These are phyloP conservation scores for Withania somnifera DNA, from an alignment of 305 asterid genomes.

Conservation along the genomic window DNA sequence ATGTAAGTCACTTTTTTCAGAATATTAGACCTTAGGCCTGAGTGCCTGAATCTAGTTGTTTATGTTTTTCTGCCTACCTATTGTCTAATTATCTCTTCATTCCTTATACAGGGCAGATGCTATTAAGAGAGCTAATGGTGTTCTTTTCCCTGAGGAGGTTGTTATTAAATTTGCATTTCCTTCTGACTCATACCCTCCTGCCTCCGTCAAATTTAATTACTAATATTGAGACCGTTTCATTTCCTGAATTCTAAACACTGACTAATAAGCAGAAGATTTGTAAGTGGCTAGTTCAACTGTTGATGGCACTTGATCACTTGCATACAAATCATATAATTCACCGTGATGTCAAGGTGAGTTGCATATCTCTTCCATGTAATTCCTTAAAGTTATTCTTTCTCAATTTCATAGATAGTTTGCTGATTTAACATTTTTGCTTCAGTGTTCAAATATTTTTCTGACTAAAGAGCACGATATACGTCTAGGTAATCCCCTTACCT, in stretches of 20 bases:
- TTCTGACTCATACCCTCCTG: not conserved
- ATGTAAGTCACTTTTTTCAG: conserved; percentile 49
- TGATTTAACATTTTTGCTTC: conserved; percentile 24
- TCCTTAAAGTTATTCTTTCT: not conserved
- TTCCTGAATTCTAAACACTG: conserved; percentile 10
- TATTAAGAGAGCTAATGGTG: conserved; percentile 72
- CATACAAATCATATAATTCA: conserved; percentile 82
- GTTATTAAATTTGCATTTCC: conserved; percentile 4
- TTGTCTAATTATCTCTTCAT: conserved; percentile 7
- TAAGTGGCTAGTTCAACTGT: conserved; percentile 90
- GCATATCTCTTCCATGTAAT: not conserved
- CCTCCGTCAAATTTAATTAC: not conserved
- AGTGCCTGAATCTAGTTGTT: not conserved
- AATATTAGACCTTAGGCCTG: not conserved
- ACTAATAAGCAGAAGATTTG: conserved; percentile 70
- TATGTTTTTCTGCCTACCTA: not conserved
- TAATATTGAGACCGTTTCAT: not conserved
- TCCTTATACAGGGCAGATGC: conserved; percentile 69
- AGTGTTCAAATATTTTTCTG: conserved; percentile 97
- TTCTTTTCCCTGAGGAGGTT: conserved; percentile 95
- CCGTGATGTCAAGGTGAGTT: conserved; percentile 92
- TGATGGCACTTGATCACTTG: conserved; percentile 94
- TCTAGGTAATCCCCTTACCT: conserved; percentile 41
- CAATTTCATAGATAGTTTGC: not conserved
- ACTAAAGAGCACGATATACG: conserved; percentile 89